These are phyloP conservation scores for Fusarium annulatum DNA, from an alignment of 2,329 filamentous ascomycete genomes.

Conservation along the genomic window DNA sequence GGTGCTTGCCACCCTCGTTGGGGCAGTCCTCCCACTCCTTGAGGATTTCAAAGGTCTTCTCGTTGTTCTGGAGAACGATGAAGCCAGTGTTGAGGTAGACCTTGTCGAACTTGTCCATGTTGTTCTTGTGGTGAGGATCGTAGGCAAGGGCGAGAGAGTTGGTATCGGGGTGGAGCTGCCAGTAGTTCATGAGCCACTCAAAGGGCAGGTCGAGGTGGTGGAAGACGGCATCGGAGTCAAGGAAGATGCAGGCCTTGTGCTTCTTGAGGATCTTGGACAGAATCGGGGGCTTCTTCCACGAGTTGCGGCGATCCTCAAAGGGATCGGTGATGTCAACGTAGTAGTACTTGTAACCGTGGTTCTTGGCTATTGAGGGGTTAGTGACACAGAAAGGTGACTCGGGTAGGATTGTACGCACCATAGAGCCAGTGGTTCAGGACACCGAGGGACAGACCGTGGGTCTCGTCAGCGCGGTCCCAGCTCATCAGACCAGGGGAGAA, in stretches of 20 bases:
- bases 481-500: conserved; percentile 51
- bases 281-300: conserved; percentile 59
- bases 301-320: conserved; percentile 55
- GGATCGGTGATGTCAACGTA: conserved; percentile 53
- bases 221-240: conserved; percentile 60
- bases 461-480: conserved; percentile 49
- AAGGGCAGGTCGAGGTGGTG: conserved; percentile 56
- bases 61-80: conserved; percentile 64
- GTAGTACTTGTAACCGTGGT: conserved; percentile 61
- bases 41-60: conserved; percentile 59
- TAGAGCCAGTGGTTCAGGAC: conserved; percentile 59
- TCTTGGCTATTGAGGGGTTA: conserved; percentile 51
- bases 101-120: conserved; percentile 54
- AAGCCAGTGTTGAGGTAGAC: conserved; percentile 64
- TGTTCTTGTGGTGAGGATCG: conserved; percentile 52
- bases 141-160: conserved; percentile 57
- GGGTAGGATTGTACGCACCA: conserved; percentile 39
- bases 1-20: conserved; percentile 52
- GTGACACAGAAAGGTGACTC: neutral
- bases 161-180: conserved; percentile 53
- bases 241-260: conserved; percentile 57
- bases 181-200: conserved; percentile 62
- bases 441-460: conserved; percentile 54
- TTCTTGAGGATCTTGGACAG: conserved; percentile 56
- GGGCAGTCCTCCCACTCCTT: conserved; percentile 60